phyloP scores from a whole-genome alignment of 2,329 filamentous ascomycete species.

The Aspergillus hiratsukae region DNA sequence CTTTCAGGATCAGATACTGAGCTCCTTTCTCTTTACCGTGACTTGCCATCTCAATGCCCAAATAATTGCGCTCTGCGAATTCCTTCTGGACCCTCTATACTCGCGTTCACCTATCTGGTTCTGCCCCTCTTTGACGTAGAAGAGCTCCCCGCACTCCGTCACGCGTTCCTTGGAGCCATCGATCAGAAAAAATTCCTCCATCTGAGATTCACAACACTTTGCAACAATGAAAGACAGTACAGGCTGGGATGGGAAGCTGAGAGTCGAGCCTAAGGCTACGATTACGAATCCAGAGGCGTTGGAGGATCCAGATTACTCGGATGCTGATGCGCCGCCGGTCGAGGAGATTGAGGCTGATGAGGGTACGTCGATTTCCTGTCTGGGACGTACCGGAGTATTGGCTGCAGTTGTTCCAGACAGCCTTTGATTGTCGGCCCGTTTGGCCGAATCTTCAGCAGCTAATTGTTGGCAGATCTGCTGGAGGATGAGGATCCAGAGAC shows the following conservation, averaged over 20 bases:
- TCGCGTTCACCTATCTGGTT: background rate
- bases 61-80: background rate
- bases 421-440: background rate
- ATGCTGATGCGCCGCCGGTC: conserved; percentile 61
- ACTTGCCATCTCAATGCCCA: background rate
- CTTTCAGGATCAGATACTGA: background rate
- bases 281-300: conserved; percentile 76
- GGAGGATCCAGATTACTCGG: conserved; percentile 81
- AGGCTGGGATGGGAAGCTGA: conserved; percentile 46
- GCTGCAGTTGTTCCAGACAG: background rate
- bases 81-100: background rate
- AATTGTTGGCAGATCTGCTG: conserved; percentile 47
- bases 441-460: background rate
- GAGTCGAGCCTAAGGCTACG: conserved; percentile 62
- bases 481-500: conserved; percentile 54
- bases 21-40: background rate
- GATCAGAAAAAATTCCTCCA: background rate
- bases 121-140: conserved; percentile 1
- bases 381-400: background rate
- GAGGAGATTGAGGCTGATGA: conserved; percentile 79
- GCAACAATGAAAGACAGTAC: conserved; percentile 38
- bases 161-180: conserved; percentile 9
- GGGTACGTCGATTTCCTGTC: conserved; percentile 45
- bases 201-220: background rate
- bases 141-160: conserved; percentile 22